Percentiles rank a stretch among this genome's conserved stretches.
Evolutionary conservation across 805 yeast species (phyloP).

Genomic region (Cyberlindnera euphorbiiphila): DNA sequence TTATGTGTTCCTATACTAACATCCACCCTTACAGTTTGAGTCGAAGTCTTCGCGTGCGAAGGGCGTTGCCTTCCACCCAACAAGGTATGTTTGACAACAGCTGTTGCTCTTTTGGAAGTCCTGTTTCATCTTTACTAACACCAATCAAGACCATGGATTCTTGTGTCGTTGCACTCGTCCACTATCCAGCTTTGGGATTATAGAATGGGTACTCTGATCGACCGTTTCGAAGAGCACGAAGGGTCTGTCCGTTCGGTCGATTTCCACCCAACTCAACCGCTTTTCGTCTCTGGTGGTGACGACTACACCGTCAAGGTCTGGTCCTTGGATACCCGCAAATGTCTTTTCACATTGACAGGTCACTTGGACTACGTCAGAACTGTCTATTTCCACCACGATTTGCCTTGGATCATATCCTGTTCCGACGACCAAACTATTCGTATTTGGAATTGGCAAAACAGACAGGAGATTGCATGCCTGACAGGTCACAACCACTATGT

Average conservation of each 20-base stretch:
- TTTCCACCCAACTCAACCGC: conserved; percentile 97
- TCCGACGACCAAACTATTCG: conserved; percentile 98
- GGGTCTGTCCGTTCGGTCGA: conserved; percentile 96
- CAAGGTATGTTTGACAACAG: conserved; percentile 47
- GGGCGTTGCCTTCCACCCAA: conserved; percentile 96
- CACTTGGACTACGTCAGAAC: conserved; percentile 95
- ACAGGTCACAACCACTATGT: conserved; percentile 99
- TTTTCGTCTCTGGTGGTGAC: conserved; percentile 96
- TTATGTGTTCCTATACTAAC: conserved; percentile 13
- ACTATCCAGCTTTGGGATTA: conserved; percentile 99
- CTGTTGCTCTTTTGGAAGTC: too few relatives aligned
- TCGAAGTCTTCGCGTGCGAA: conserved; percentile 97
- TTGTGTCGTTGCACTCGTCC: conserved; percentile 93
- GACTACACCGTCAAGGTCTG: conserved; percentile 94
- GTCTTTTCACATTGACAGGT: conserved; percentile 86
- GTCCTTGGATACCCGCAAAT: conserved; percentile 88
- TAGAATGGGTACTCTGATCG: conserved; percentile 97
- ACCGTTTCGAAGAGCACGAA: conserved; percentile 95
- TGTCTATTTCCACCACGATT: conserved; percentile 88
- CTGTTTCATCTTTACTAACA: conserved; percentile 15
- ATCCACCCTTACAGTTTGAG: conserved; percentile 59
- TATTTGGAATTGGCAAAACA: conserved; percentile 99
- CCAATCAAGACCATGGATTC: conserved; percentile 76
- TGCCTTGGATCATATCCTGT: conserved; percentile 95
- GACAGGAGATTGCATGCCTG: conserved; percentile 93